Evolutionary conservation across 176 grass and related monocot genomes (phyloP), one percentile per base, ranked within the genome.

Genomic region (Triticum monococcum): DNA sequence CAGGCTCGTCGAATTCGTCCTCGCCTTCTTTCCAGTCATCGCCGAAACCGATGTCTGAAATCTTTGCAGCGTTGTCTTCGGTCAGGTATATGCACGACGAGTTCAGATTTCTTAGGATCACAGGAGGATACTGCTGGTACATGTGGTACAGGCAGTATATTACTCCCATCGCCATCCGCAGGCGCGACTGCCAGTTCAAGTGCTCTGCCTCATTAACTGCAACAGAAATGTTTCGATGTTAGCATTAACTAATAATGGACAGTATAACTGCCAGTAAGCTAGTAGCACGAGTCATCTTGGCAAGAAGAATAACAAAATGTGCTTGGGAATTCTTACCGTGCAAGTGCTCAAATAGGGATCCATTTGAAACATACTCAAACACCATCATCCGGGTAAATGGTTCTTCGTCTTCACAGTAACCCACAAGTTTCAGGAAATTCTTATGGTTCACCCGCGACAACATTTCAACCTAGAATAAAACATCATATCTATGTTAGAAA

Each of bases 121-220:
- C 75, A 56, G 88, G 91, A 72, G 88, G 85, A 43, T 82, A 87
- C 64, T 94, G 82, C 67, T 87, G 84, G 46, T 94, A 72, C 79
- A 94, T 83, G 52, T 92, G 81, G 32, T 91, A 38, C 37, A 98
- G 68, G 54, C 97, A 98, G 87, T 94, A 98, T 8, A 89, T 60
- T 73, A 92, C 80, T 77, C 97, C 97, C 93, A 92, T 94, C 16
- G 79, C 82, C 76, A 96, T 89, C 59, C 97, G 83, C 66, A 94
- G 43, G 17, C 97, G 92, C 33, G 86, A 68, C 6, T 81, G 78
- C 97, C 97, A 98, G 75, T 96, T 78, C 61, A 96, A 81, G 35
- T 94, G 90, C 61, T 98, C 97, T 14, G 92, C 94, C 89, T 98
- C 97, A 73, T 98, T 92, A 61, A 94, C 97, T 98, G 92, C 46